Evolutionary conservation across 1,139 yeast species (phyloP).

Genomic region (Zygoascus meyerae): DNA sequence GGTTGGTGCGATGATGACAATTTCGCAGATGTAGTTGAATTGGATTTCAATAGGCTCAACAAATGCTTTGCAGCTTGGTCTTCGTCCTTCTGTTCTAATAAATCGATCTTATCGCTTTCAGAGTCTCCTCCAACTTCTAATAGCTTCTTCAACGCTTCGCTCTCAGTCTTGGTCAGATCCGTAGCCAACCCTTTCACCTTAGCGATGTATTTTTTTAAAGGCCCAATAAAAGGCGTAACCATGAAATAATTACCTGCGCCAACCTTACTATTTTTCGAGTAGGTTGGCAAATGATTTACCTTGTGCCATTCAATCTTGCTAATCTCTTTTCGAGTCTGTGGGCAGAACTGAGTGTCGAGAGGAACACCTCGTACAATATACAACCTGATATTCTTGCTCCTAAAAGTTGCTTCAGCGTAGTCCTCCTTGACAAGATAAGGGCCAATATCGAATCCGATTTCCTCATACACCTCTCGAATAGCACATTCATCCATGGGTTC

Average conservation of each 20-base stretch:
- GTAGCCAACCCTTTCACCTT: conserved; percentile 30
- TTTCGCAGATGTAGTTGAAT: conserved; percentile 1
- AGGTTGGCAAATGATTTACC: conserved; percentile 43
- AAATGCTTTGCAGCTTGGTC: conserved; percentile 24
- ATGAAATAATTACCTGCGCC: conserved; percentile 26
- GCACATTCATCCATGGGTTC: conserved; percentile 92
- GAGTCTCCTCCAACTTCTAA: conserved; percentile 25
- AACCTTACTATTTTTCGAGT: conserved; percentile 19
- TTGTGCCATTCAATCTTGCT: conserved; percentile 56
- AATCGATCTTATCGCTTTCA: neutral
- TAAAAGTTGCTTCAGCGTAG: conserved; percentile 72
- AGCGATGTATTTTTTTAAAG: conserved; percentile 29
- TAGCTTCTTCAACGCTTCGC: conserved; percentile 31
- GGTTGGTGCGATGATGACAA: neutral
- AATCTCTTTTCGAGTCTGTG: conserved; percentile 84
- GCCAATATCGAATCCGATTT: conserved; percentile 85
- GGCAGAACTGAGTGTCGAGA: conserved; percentile 65
- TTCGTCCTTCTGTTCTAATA: conserved; percentile 11
- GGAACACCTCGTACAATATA: conserved; percentile 76
- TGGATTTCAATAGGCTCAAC: conserved; percentile 21
- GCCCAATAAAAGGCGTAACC: conserved; percentile 37
- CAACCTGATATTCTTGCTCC: conserved; percentile 81
- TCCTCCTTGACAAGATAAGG: conserved; percentile 63
- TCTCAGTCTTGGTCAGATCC: conserved; percentile 28
- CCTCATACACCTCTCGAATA: conserved; percentile 88